phyloP scores from a whole-genome alignment of 1,284 basidiomycete species.

The Bjerkandera adusta region DNA sequence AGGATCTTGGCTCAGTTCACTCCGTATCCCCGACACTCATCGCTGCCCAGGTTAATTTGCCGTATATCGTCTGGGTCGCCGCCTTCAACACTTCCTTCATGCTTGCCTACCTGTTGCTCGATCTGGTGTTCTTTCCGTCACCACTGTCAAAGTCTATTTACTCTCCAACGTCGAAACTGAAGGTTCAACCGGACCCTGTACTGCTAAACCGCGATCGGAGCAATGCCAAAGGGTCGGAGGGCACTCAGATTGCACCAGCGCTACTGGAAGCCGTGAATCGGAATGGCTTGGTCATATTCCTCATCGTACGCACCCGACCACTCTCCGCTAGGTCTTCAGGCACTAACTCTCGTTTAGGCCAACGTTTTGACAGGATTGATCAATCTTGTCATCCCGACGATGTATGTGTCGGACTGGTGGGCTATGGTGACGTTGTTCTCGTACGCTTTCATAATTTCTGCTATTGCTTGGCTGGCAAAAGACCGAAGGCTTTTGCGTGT shows the following conservation, averaged over 20 bases:
- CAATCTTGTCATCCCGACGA: constrained; percentile 81
- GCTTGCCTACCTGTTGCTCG: constrained; percentile 77
- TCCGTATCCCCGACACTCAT: background rate
- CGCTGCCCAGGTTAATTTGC: constrained; percentile 70
- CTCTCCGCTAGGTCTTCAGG: background rate
- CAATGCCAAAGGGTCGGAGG: constrained; percentile 5
- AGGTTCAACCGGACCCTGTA: constrained; percentile 29
- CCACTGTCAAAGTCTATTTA: constrained; percentile 34
- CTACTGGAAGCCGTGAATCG: constrained; percentile 82
- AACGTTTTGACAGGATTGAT: constrained; percentile 87
- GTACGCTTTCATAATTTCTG: constrained; percentile 64
- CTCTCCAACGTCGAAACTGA: constrained; percentile 39
- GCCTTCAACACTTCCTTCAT: constrained; percentile 91
- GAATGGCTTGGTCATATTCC: constrained; percentile 80
- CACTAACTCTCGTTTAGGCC: constrained; percentile 46
- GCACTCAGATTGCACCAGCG: constrained; percentile 41
- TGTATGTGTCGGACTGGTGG: constrained; percentile 63
- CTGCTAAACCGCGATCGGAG: constrained; percentile 14
- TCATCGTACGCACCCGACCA: constrained; percentile 51
- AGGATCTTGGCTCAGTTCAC: background rate
- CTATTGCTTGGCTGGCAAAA: constrained; percentile 56
- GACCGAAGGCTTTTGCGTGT: constrained; percentile 32
- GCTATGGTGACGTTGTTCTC: constrained; percentile 65
- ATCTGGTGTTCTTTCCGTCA: constrained; percentile 64
- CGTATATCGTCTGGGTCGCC: constrained; percentile 88